These are phyloP conservation scores for Hydnum rufescens DNA, from an alignment of 768 basidiomycete genomes.

Conservation along the genomic window DNA sequence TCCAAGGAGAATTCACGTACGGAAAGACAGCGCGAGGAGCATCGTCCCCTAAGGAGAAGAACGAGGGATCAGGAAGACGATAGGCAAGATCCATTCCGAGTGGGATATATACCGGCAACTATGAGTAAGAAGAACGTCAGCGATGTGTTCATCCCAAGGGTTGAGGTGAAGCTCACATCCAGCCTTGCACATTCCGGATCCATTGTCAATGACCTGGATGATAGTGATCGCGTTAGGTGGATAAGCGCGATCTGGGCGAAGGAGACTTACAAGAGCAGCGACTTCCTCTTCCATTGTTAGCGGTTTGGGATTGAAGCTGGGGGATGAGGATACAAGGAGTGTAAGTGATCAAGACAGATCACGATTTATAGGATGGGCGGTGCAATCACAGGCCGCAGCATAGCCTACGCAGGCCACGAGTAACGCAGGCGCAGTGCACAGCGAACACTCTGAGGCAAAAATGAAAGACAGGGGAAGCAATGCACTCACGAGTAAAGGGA, in stretches of 20 bases:
- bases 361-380: background rate
- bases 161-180: constrained; percentile 46
- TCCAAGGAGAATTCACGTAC: constrained; percentile 36
- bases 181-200: constrained; percentile 99
- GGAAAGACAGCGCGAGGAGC: constrained; percentile 87
- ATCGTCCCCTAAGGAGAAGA: constrained; percentile 43
- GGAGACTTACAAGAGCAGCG: constrained; percentile 29
- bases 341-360: background rate
- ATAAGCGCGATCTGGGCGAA: background rate
- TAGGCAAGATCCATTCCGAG: background rate
- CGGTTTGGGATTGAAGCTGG: background rate
- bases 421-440: background rate
- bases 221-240: background rate
- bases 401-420: background rate
- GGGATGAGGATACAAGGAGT: background rate
- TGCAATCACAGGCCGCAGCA: background rate
- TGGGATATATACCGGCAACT: constrained; percentile 38
- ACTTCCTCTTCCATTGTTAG: constrained; percentile 43
- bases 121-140: constrained; percentile 11
- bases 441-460: too few species aligned
- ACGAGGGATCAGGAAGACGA: background rate
- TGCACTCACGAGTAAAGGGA: too few species aligned
- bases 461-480: too few species aligned
- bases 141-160: constrained; percentile 5
- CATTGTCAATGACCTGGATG: constrained; percentile 56